Percentiles rank a stretch among this genome's conserved stretches.
These are phyloP conservation scores for Nannochloris sp. DNA, from an alignment of 139 green algal species.

Conservation along the genomic window DNA sequence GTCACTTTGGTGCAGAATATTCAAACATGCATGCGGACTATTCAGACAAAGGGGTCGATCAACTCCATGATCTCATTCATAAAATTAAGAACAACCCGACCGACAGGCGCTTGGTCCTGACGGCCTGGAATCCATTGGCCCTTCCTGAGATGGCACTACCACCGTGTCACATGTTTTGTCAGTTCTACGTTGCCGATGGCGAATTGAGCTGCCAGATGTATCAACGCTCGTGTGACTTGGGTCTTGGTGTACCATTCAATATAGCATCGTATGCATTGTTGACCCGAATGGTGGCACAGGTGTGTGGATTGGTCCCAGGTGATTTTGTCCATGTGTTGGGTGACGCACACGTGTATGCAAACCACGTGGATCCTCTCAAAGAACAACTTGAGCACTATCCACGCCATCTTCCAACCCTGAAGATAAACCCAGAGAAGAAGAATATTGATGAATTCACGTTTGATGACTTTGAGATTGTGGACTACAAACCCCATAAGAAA, in stretches of 20 bases:
- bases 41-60: constrained; percentile 83
- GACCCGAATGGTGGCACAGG: constrained; percentile 88
- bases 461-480: constrained; percentile 82
- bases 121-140: constrained; percentile 93
- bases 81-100: constrained; percentile 77
- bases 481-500: constrained; percentile 86
- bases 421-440: constrained; percentile 75
- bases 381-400: constrained; percentile 82
- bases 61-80: constrained; percentile 92
- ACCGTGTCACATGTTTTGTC: constrained; percentile 97
- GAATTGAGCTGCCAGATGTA: constrained; percentile 98
- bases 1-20: constrained; percentile 97
- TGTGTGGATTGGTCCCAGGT: constrained; percentile 73
- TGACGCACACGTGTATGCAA: constrained; percentile 95
- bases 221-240: constrained; percentile 94
- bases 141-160: constrained; percentile 93
- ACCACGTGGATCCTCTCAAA: constrained; percentile 93
- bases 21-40: constrained; percentile 95
- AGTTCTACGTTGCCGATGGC: constrained; percentile 96
- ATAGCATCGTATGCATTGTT: constrained; percentile 96
- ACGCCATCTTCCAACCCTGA: constrained; percentile 69
- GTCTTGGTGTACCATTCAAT: constrained; percentile 99
- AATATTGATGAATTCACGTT: constrained; percentile 87
- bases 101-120: constrained; percentile 93
- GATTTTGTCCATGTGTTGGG: constrained; percentile 95